Evolutionary conservation across 2,329 filamentous ascomycete genomes (phyloP).

Genomic region (Alternaria rosae): DNA sequence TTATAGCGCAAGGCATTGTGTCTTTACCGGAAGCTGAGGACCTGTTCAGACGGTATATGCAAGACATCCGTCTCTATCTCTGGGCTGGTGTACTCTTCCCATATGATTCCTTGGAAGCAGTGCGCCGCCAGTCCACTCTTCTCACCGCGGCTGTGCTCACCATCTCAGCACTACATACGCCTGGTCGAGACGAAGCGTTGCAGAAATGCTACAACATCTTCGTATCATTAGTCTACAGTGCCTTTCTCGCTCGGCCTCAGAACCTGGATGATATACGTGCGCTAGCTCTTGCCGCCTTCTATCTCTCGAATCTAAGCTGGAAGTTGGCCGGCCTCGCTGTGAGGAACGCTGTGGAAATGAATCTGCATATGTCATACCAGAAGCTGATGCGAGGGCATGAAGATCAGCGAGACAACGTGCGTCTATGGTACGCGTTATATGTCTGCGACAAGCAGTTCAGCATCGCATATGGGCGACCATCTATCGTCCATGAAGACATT

Average conservation of each 20-base stretch:
- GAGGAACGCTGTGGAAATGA: constrained; percentile 51
- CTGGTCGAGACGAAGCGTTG: constrained; percentile 35
- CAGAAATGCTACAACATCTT: constrained; percentile 45
- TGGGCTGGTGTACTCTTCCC: constrained; percentile 45
- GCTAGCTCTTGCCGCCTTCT: constrained; percentile 51
- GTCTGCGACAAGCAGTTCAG: constrained; percentile 53
- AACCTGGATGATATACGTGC: constrained; percentile 51
- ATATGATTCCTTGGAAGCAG: constrained; percentile 38
- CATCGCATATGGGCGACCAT: constrained; percentile 52
- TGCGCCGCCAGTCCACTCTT: constrained; percentile 40
- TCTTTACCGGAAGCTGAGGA: constrained; percentile 37
- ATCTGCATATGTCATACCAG: constrained; percentile 49
- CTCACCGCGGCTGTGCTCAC: constrained; percentile 42
- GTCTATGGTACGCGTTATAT: constrained; percentile 52
- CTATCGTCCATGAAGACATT: constrained; percentile 49
- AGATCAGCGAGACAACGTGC: constrained; percentile 46
- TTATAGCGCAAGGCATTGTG: constrained; percentile 43
- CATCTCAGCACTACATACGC: constrained; percentile 41
- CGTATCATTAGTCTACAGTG: constrained; percentile 42
- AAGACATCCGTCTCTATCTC: constrained; percentile 41
- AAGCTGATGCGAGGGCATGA: constrained; percentile 45
- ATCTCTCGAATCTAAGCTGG: constrained; percentile 52
- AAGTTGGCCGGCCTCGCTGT: constrained; percentile 51
- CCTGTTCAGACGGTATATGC: constrained; percentile 40
- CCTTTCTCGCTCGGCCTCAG: constrained; percentile 46